Conservation (phyloP, 2,329 filamentous ascomycete species). For the Neofusicoccum ribis region DNA sequence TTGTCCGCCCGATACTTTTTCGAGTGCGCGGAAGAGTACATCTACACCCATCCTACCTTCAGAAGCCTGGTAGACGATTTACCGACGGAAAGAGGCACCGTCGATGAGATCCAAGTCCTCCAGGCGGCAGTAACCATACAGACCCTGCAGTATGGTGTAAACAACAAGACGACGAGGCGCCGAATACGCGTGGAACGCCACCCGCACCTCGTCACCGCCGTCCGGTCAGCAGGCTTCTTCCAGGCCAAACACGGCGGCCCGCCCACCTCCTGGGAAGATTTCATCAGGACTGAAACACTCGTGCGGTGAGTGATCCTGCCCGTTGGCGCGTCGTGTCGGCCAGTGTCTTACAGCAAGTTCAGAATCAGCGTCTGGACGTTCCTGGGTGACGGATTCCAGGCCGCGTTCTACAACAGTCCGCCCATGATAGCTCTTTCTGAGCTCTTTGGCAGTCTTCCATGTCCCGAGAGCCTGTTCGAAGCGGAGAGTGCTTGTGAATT, state of each 20-base stretch:
- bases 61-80: no score
- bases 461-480: not conserved
- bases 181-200: not conserved
- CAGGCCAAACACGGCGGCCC: not conserved
- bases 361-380: not conserved
- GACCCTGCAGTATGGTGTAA: not conserved
- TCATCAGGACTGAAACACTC: not conserved
- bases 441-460: not conserved
- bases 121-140: not conserved
- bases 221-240: not conserved
- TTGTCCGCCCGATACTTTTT: not conserved
- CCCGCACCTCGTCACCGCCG: not conserved
- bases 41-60: not conserved
- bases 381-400: not conserved
- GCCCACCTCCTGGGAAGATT: not conserved
- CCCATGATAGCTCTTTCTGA: not conserved
- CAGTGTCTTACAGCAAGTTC: not conserved
- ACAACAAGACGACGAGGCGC: not conserved
- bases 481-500: no score
- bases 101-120: not conserved
- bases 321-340: not conserved
- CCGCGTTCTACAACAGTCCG: not conserved
- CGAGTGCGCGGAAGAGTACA: not conserved
- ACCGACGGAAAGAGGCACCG: not conserved
- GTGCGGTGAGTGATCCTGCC: not conserved